Evolutionary conservation across 306 rosid species (phyloP), one percentile per base, ranked within the genome.

Genomic region (Dryas drummondii): DNA sequence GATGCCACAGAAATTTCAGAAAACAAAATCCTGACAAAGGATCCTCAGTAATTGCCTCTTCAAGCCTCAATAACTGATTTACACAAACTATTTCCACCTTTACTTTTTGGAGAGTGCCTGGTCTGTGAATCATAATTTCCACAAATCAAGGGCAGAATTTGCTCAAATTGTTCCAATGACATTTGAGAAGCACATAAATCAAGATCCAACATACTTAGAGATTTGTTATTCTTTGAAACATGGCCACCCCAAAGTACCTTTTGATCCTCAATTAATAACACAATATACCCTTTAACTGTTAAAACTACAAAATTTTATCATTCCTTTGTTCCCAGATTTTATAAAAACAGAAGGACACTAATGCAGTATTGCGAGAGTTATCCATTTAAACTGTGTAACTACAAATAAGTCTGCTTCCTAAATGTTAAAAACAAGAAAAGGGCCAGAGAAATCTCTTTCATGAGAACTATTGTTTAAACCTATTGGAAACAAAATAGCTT

Each of bases 81-180:
- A 14, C 66, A 61, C 46, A 37, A 58, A 58, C 5, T 11, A 15
- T 37, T 58, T 61, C 66, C 66, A 37, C 66, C 66, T 32, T 37
- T 13, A 37, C 46, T n/a, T 58, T 17, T 53, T 3, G 62, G 16
- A 50, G 40, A 40, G 62, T 37, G 17, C n/a, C 48, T 1, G 17
- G 62, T 70, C 50, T n/a, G 53, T 50, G 73, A 48, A 69, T 55
- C 59, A 16, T 37, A 52, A 63, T 15, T 52, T 68, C 45, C 51
- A 27, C 4, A 37, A 7, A 16, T 53, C 2, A 17, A 11, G 19
- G 15, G 46, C 7, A 70, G 3, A 41, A 13, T 41, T 56, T 15
- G 32, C 48, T 70, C 13, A 5, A 4, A 70, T 11, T 19, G 66
- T 54, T 61, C 50, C 75, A 71, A 17, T 32, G 40, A 71, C 7